Evolutionary conservation across 2,329 filamentous ascomycete species (phyloP).

Genomic region (Blastomyces emzantsi): DNA sequence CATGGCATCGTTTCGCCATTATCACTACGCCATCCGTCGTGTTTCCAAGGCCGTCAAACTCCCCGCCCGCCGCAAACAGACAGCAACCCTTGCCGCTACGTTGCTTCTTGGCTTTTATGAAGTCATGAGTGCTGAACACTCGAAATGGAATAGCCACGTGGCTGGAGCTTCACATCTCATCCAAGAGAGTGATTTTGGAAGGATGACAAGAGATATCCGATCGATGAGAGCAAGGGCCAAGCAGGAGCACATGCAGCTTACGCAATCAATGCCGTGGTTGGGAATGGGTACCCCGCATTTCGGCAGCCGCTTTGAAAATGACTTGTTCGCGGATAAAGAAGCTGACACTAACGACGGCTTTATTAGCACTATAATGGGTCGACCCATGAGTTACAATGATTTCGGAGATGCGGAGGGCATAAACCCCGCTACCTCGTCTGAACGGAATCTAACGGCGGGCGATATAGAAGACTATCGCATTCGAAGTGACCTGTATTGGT

Average conservation of each 20-base stretch:
- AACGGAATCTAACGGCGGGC: slow-evolving; percentile 35
- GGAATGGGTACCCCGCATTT: slow-evolving; percentile 22
- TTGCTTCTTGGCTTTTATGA: slow-evolving; percentile 86
- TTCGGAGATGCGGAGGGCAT: slow-evolving; percentile 42
- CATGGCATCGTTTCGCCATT: slow-evolving; percentile 82
- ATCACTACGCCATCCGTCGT: slow-evolving; percentile 72
- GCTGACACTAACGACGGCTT: slow-evolving; percentile 48
- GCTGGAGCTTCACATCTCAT: slow-evolving; percentile 75
- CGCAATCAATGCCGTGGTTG: slow-evolving; percentile 18
- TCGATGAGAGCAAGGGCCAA: slow-evolving; percentile 48
- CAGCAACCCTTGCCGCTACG: slow-evolving; percentile 79
- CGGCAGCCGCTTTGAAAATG: slow-evolving; percentile 32
- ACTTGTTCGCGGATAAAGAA: slow-evolving; percentile 36
- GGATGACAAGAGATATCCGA: slow-evolving; percentile 63
- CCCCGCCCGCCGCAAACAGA: slow-evolving; percentile 58
- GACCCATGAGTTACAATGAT: slow-evolving; percentile 49
- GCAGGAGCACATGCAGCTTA: slow-evolving; percentile 24
- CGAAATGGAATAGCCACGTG: slow-evolving; percentile 91
- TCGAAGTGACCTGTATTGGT: slow-evolving; percentile 84
- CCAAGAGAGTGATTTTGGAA: slow-evolving; percentile 67
- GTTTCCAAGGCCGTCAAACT: slow-evolving; percentile 68
- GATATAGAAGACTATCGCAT: slow-evolving; percentile 76
- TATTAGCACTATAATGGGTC: slow-evolving; percentile 51
- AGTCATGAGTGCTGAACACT: slow-evolving; percentile 87
- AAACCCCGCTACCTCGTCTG: slow-evolving; percentile 17